Evolutionary conservation across 2,329 filamentous ascomycete species (phyloP).

Genomic region (Claviceps pazoutovae): DNA sequence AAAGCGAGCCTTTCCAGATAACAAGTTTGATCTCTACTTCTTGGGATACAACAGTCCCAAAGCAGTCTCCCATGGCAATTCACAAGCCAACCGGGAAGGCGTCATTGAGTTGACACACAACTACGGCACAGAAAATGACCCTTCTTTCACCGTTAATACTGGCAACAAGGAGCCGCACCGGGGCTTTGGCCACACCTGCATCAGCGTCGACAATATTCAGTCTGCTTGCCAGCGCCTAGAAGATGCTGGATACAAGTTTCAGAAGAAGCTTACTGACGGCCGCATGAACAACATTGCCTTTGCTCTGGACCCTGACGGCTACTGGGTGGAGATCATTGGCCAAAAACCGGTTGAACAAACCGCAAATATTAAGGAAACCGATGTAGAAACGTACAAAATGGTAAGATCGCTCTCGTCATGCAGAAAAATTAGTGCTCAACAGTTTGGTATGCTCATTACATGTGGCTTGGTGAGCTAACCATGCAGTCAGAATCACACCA

Average conservation of each 20-base stretch:
- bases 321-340: constrained; percentile 75
- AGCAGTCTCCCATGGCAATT: constrained; percentile 58
- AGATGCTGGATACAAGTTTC: constrained; percentile 81
- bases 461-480: not conserved
- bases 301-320: constrained; percentile 73
- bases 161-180: constrained; percentile 83
- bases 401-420: constrained; percentile 17
- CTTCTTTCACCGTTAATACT: constrained; percentile 66
- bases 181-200: constrained; percentile 75
- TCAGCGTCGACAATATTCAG: constrained; percentile 73
- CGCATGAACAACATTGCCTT: constrained; percentile 83
- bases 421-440: too few relatives aligned
- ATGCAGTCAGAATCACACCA: constrained; percentile 61
- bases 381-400: constrained; percentile 62
- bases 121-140: constrained; percentile 80
- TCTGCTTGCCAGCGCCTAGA: constrained; percentile 81
- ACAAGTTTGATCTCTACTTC: constrained; percentile 93
- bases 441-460: not conserved
- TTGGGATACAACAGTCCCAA: constrained; percentile 71
- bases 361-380: constrained; percentile 57
- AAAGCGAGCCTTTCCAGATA: constrained; percentile 68
- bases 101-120: constrained; percentile 75
- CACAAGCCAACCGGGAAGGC: constrained; percentile 69
- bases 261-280: constrained; percentile 87
- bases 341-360: constrained; percentile 60